A percentile compares a stretch with the other conserved stretches of the same genome.
These are phyloP conservation scores for Ustilago trichophora DNA, from an alignment of 1,284 basidiomycete genomes.

Conservation along the genomic window DNA sequence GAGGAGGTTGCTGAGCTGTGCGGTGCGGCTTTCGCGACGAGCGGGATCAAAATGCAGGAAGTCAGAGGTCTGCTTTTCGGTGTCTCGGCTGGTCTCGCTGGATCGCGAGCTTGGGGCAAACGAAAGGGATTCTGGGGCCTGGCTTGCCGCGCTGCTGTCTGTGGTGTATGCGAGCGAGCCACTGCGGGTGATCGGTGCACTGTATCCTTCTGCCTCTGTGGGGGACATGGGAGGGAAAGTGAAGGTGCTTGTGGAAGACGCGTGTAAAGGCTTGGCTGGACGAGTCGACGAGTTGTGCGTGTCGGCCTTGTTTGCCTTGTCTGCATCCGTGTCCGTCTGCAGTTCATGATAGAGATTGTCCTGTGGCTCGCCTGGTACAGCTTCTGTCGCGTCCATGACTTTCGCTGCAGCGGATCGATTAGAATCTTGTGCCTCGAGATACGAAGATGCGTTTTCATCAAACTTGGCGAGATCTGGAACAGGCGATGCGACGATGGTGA, in stretches of 20 bases:
- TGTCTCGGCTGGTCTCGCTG: constrained; percentile 43
- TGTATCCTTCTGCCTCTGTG: neutral
- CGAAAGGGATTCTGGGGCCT: constrained; percentile 27
- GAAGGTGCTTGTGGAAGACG: constrained; percentile 20
- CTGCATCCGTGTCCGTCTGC: neutral
- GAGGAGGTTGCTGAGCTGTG: constrained; percentile 73
- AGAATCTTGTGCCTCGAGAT: constrained; percentile 3
- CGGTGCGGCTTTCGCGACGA: constrained; percentile 55
- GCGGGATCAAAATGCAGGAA: constrained; percentile 26
- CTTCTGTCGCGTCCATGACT: too few species aligned
- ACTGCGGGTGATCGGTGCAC: constrained; percentile 7
- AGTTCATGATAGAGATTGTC: neutral
- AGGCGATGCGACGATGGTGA: constrained; percentile 26
- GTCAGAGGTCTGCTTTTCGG: constrained; percentile 26
- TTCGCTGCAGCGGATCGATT: too few species aligned
- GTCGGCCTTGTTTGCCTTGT: neutral
- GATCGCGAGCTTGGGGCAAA: constrained; percentile 41
- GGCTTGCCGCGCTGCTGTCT: constrained; percentile 37
- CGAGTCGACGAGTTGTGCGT: neutral
- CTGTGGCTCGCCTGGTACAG: neutral
- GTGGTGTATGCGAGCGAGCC: constrained; percentile 31
- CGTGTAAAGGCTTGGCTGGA: neutral
- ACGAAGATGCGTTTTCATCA: neutral
- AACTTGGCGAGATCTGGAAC: constrained; percentile 19
- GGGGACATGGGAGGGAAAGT: constrained; percentile 17